Evolutionary conservation across 1,139 yeast genomes (phyloP), one percentile per base, ranked within the genome.

Genomic region (Pneumocystis canis): DNA sequence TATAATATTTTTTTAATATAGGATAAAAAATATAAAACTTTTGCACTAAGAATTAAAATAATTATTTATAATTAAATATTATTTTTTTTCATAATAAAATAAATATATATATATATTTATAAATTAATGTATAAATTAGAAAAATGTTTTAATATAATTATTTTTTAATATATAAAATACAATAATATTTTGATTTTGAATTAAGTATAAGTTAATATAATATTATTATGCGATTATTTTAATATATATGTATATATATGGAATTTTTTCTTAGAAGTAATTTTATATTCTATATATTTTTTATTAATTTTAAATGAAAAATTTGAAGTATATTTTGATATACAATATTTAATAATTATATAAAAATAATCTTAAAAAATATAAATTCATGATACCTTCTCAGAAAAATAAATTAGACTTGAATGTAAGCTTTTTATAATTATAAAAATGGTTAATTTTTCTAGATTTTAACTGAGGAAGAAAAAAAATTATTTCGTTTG

Each of bases 401-500:
- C 28, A 47, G 54, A 47, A 47, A 47, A 47, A 47, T 47, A 47
- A 47, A 47, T 25, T 39, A 57, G 47, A 57, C 28, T 57, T 35
- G 28, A 37, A 37, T 35, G 47, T 39, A 57, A 39, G 47, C 14
- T 57, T 28, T 57, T 57, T 57, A 20, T 11, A 37, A 28, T 47
- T 47, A n/a, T 47, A 25, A 47, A 41, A 41, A n/a, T 47, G 25
- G n/a, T 28, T 58, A 30, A 41, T 28, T 53, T 60, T 20, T 30
- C 18, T 32, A 65, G 67, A 61, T 58, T 14, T 63, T 65, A 63
- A 65, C 62, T 63, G 73, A 74, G 39, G 77, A 74, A 63, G 78
- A 76, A 65, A 75, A 74, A 63, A 70, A 75, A 59, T 69, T 90
- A 47, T 85, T 84, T 75, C 85, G 82, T 70, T 77, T 89, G 78